Evolutionary conservation across 2,329 filamentous ascomycete species (phyloP).

Genomic region (Colletotrichum sojae): DNA sequence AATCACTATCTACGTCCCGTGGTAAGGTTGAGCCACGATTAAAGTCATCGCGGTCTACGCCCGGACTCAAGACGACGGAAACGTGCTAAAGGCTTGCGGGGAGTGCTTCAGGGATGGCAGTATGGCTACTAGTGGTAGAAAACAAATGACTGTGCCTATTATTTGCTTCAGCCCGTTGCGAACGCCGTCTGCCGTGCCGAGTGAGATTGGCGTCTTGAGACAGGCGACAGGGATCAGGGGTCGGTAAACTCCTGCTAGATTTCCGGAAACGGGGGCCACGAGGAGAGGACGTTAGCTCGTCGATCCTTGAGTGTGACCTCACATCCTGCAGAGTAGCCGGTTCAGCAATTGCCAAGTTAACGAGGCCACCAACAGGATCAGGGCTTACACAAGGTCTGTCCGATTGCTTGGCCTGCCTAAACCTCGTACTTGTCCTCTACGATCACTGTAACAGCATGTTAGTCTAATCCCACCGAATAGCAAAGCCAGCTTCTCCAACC

Average conservation of each 20-base stretch:
- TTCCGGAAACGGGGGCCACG: background rate
- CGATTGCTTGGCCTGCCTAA: no score
- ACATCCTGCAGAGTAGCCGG: no score
- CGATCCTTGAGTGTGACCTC: background rate
- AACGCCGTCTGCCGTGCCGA: background rate
- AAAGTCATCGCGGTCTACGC: no score
- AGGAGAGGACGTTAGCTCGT: background rate
- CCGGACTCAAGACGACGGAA: no score
- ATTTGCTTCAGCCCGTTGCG: background rate
- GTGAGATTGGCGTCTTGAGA: constrained; percentile 8
- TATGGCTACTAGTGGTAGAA: background rate
- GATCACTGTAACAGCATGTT: background rate
- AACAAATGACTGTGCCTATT: background rate
- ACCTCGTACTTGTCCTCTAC: constrained; percentile 1
- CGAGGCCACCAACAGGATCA: background rate
- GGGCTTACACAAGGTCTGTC: background rate
- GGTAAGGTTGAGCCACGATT: no score
- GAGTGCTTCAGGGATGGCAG: background rate
- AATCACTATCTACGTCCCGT: no score
- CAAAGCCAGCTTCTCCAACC: background rate
- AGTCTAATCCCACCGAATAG: background rate
- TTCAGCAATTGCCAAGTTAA: background rate
- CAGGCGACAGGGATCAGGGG: constrained; percentile 2
- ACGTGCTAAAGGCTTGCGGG: no score
- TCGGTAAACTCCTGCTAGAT: background rate